Evolutionary conservation across 306 rosid genomes (phyloP).

Genomic region (Lupinus albus): DNA sequence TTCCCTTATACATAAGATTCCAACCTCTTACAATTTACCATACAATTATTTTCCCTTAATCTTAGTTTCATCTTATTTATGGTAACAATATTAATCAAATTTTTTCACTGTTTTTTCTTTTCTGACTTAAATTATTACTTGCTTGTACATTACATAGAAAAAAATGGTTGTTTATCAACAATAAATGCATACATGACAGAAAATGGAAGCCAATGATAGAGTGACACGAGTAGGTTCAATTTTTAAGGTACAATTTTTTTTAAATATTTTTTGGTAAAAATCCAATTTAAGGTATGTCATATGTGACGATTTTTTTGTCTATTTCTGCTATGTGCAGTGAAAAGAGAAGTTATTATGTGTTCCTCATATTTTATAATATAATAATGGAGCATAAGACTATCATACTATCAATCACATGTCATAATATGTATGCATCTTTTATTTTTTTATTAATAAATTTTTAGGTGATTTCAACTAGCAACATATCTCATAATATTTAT

Average conservation of each 20-base stretch:
- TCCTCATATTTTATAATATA: too few relatives aligned
- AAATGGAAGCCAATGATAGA: slow-evolving; percentile 6
- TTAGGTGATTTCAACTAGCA: too few relatives aligned
- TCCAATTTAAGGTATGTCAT: slow-evolving; percentile 48
- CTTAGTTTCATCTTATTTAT: background rate
- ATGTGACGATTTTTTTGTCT: slow-evolving; percentile 40
- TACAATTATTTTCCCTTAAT: background rate
- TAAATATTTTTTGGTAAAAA: too few relatives aligned
- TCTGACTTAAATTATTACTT: background rate
- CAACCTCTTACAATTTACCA: slow-evolving; percentile 10
- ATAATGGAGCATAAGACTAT: too few relatives aligned
- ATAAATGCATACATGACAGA: slow-evolving; percentile 5
- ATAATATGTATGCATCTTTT: too few relatives aligned
- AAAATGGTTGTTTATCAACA: background rate
- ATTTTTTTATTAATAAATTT: too few relatives aligned
- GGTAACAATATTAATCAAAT: background rate
- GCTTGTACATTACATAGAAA: too few relatives aligned
- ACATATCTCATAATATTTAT: too few relatives aligned
- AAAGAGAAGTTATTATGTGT: slow-evolving; percentile 13
- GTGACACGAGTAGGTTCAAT: slow-evolving; percentile 46
- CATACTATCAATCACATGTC: too few relatives aligned
- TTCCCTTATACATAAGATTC: slow-evolving; percentile 11
- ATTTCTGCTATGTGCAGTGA: slow-evolving; percentile 2
- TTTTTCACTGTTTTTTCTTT: background rate
- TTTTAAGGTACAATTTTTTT: too few relatives aligned